These are phyloP conservation scores for Rhodotorula sp. DNA, from an alignment of 1,284 basidiomycete genomes.

Conservation along the genomic window DNA sequence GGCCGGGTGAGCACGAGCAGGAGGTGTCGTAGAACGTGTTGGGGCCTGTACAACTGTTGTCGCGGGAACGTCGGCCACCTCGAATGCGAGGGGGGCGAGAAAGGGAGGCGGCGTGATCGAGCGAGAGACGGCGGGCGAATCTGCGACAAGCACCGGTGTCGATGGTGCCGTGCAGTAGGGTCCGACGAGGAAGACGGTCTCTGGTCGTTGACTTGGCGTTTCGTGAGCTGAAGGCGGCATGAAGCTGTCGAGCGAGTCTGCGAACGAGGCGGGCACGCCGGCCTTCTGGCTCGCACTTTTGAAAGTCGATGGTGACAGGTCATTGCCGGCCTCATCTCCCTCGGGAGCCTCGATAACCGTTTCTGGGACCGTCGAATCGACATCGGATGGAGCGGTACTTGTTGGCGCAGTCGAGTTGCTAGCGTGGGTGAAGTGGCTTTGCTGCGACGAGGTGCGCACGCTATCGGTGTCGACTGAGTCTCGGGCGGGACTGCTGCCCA, in stretches of 20 bases:
- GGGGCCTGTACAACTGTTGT: conserved; percentile 11
- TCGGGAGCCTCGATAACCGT: neutral
- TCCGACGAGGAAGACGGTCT: conserved; percentile 23
- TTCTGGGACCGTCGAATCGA: neutral
- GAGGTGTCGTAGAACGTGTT: conserved; percentile 11
- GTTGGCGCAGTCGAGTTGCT: conserved; percentile 14
- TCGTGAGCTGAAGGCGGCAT: conserved; percentile 23
- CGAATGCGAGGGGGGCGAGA: neutral
- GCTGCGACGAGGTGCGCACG: conserved; percentile 8
- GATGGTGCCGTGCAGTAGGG: conserved; percentile 25
- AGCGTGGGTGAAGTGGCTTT: conserved; percentile 8
- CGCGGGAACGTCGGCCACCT: neutral
- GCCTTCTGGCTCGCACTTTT: neutral
- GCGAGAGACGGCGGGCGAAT: neutral
- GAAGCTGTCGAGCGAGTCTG: conserved; percentile 4
- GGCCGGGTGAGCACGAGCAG: neutral
- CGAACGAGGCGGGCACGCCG: neutral
- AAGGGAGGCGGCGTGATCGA: neutral
- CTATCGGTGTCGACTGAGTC: conserved; percentile 20
- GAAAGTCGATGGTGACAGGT: too few relatives aligned
- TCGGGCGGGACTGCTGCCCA: conserved; percentile 17
- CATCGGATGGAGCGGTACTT: neutral
- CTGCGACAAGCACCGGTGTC: conserved; percentile 1
- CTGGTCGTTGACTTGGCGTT: neutral
- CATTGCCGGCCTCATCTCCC: neutral